Conservation (phyloP, 2,329 filamentous ascomycete species). For the Thielaviopsis ethacetica region DNA sequence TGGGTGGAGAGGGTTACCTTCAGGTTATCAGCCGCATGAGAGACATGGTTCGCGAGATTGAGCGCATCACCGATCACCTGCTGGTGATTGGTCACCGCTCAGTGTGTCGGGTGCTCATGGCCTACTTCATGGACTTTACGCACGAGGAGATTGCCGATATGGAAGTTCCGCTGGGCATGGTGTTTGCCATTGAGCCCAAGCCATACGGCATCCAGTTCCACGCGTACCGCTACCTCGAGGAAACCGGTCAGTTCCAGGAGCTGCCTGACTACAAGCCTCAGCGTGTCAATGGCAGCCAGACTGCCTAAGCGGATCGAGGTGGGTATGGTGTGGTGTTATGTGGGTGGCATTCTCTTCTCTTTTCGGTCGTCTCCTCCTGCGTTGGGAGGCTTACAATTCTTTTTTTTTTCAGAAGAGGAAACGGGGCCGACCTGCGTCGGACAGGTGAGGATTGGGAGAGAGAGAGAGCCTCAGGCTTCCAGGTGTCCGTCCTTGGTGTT, state of each 20-base stretch:
- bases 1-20: slow-evolving; percentile 89
- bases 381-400: not conserved
- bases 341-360: not conserved
- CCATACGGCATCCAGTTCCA: slow-evolving; percentile 96
- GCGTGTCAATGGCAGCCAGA: slow-evolving; percentile 5
- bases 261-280: slow-evolving; percentile 68
- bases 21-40: slow-evolving; percentile 92
- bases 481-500: not conserved
- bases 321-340: too few species aligned
- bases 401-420: not conserved
- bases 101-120: slow-evolving; percentile 79
- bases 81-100: slow-evolving; percentile 86
- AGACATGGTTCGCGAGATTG: slow-evolving; percentile 90
- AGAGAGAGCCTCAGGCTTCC: not conserved
- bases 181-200: slow-evolving; percentile 92
- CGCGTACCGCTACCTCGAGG: slow-evolving; percentile 77
- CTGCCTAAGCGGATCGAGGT: not conserved
- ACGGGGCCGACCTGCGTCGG: not conserved
- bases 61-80: slow-evolving; percentile 92
- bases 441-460: not conserved
- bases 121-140: slow-evolving; percentile 89
- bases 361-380: not conserved
- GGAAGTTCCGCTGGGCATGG: slow-evolving; percentile 81
- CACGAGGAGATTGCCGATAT: slow-evolving; percentile 85
- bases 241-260: slow-evolving; percentile 65